These are phyloP conservation scores for Bruguiera gymnorhiza DNA, from an alignment of 345 rosid genomes.

Conservation along the genomic window DNA sequence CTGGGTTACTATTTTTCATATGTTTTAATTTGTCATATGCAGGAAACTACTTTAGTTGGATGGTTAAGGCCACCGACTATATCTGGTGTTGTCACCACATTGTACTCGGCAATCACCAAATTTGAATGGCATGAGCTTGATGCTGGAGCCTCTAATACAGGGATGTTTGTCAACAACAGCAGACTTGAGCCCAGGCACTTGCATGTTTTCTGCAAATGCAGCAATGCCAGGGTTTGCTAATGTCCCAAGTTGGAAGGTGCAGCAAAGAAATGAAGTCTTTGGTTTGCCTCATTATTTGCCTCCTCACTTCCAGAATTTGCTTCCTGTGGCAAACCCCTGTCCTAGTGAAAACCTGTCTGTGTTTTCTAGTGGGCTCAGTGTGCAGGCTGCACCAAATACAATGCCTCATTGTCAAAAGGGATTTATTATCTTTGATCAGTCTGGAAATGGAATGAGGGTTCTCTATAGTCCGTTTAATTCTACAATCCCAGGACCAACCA, in stretches of 20 bases:
- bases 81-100: slow-evolving; percentile 29
- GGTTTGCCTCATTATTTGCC: slow-evolving; percentile 41
- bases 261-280: slow-evolving; percentile 36
- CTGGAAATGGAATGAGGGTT: slow-evolving; percentile 21
- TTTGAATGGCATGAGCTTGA: slow-evolving; percentile 45
- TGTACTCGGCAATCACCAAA: slow-evolving; percentile 35
- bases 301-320: slow-evolving; percentile 35
- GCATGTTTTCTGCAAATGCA: slow-evolving; percentile 33
- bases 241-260: slow-evolving; percentile 33
- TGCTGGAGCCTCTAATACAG: slow-evolving; percentile 36
- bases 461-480: slow-evolving; percentile 37
- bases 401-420: slow-evolving; percentile 24
- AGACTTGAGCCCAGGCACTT: slow-evolving; percentile 22
- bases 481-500: slow-evolving; percentile 30
- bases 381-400: slow-evolving; percentile 27
- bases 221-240: slow-evolving; percentile 34
- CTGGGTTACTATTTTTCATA: not conserved
- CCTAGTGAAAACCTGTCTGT: slow-evolving; percentile 33
- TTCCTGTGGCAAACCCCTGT: slow-evolving; percentile 29
- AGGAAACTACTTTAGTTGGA: slow-evolving; percentile 37
- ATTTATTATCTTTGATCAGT: slow-evolving; percentile 20
- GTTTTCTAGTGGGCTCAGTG: slow-evolving; percentile 21
- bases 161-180: slow-evolving; percentile 44
- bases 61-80: slow-evolving; percentile 33
- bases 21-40: slow-evolving; percentile 6